A percentile compares a stretch with the other conserved stretches of the same genome.
Evolutionary conservation across 495 filamentous ascomycete species (phyloP).

Genomic region (Neurospora sp.): DNA sequence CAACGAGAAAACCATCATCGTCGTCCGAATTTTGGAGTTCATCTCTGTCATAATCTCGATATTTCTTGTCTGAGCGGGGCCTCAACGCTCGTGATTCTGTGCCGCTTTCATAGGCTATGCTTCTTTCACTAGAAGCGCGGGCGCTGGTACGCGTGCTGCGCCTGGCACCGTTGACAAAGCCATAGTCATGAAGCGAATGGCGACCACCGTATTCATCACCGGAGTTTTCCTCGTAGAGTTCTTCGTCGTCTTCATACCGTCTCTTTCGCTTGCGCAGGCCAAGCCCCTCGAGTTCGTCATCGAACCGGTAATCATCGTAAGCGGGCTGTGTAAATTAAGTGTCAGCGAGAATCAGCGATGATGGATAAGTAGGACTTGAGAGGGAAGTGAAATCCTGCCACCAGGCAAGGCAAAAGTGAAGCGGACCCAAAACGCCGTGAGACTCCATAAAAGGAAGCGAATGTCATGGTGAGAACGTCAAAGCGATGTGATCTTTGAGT

Average conservation of each 20-base stretch:
- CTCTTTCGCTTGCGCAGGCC: constrained; percentile 14
- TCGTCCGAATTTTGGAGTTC: constrained; percentile 30
- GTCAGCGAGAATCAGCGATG: not conserved
- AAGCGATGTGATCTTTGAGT: not conserved
- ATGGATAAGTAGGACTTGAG: not conserved
- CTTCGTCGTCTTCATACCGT: constrained; percentile 19
- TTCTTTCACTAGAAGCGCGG: constrained; percentile 1
- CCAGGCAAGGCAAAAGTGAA: not conserved
- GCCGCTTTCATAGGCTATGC: not conserved
- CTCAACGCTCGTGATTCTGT: not conserved
- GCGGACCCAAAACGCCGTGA: not conserved
- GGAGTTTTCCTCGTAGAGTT: constrained; percentile 19
- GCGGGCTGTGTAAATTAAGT: not conserved
- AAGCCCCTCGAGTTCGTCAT: constrained; percentile 7
- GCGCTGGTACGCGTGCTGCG: constrained; percentile 16
- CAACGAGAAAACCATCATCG: constrained; percentile 21
- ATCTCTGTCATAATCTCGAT: constrained; percentile 29
- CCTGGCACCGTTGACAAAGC: not conserved
- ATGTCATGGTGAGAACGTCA: not conserved
- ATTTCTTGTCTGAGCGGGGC: not conserved
- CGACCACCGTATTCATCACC: not conserved
- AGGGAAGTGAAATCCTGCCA: not conserved
- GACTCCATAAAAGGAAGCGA: not conserved
- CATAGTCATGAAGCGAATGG: not conserved
- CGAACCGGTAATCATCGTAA: not conserved